Percentiles rank a stretch among this genome's conserved stretches.
Conservation (phyloP, 352 stramenopile species). For the Phytophthora niederhauseri region DNA sequence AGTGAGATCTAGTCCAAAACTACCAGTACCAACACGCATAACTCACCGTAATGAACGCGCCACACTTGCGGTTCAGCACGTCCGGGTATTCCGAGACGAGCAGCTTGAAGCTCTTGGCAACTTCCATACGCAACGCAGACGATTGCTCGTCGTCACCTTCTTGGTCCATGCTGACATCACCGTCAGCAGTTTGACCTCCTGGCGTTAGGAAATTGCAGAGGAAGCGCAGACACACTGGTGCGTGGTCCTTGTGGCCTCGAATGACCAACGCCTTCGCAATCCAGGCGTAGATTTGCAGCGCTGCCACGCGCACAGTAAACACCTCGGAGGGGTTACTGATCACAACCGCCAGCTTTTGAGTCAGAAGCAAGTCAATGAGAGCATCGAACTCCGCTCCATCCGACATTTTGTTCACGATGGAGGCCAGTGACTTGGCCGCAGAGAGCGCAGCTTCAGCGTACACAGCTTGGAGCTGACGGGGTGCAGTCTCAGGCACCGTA, state of each 20-base stretch:
- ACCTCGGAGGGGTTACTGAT: constrained; percentile 50
- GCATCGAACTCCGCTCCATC: constrained; percentile 82
- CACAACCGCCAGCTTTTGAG: constrained; percentile 65
- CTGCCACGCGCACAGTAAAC: constrained; percentile 54
- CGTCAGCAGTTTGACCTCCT: constrained; percentile 18
- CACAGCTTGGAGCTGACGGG: constrained; percentile 45
- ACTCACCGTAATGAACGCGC: constrained; percentile 77
- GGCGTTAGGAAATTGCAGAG: constrained; percentile 71
- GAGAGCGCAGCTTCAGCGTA: constrained; percentile 62
- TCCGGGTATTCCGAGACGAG: constrained; percentile 81
- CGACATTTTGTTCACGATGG: constrained; percentile 89
- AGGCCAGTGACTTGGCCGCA: constrained; percentile 76
- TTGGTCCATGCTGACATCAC: constrained; percentile 38
- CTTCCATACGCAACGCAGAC: constrained; percentile 63
- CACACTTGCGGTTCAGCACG: constrained; percentile 86
- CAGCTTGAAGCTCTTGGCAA: constrained; percentile 83
- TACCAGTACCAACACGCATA: not conserved
- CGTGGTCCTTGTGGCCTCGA: constrained; percentile 71
- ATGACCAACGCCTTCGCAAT: constrained; percentile 86
- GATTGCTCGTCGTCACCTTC: constrained; percentile 20
- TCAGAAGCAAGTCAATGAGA: constrained; percentile 70
- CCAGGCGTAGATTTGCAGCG: constrained; percentile 87
- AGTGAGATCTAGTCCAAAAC: not conserved
- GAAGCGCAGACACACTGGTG: constrained; percentile 71
- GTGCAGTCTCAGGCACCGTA: constrained; percentile 16